Percentiles rank a stretch among this genome's conserved stretches.
Conservation (phyloP, 305 asterid genomes). For the Stenogyne calaminthoides region DNA sequence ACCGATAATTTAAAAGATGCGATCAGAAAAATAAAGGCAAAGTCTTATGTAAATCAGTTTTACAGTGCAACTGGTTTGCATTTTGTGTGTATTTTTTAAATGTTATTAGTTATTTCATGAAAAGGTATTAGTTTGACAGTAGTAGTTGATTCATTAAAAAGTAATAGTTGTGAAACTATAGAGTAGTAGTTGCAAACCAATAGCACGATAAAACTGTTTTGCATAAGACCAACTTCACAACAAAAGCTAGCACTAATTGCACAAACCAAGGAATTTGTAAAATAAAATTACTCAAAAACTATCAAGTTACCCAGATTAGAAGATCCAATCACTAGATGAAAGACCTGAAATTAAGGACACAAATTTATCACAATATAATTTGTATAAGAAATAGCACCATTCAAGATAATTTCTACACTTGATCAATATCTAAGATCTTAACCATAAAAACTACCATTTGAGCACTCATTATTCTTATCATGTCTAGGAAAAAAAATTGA, state of each 20-base stretch:
- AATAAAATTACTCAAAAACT: constrained; percentile 14
- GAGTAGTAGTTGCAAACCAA: too few relatives aligned
- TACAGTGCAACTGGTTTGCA: too few relatives aligned
- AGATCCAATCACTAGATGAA: constrained; percentile 82
- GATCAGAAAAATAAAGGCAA: not conserved
- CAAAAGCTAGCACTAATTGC: too few relatives aligned
- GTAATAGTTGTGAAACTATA: too few relatives aligned
- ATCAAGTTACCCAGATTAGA: constrained; percentile 67
- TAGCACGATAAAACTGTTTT: too few relatives aligned
- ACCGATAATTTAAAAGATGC: not conserved
- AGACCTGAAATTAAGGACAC: constrained; percentile 62
- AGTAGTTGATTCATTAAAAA: too few relatives aligned
- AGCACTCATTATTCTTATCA: not conserved
- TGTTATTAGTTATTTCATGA: too few relatives aligned
- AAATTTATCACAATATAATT: constrained; percentile 22
- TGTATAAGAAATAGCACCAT: not conserved
- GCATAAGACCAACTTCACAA: too few relatives aligned
- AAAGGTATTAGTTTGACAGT: too few relatives aligned
- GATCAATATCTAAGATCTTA: not conserved
- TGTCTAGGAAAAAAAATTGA: not conserved
- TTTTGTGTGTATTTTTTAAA: too few relatives aligned
- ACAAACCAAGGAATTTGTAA: not conserved
- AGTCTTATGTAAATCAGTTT: too few relatives aligned
- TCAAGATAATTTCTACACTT: not conserved
- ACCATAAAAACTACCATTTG: not conserved